phyloP scores from a whole-genome alignment of 345 rosid genomes.

The Arabis alpina region DNA sequence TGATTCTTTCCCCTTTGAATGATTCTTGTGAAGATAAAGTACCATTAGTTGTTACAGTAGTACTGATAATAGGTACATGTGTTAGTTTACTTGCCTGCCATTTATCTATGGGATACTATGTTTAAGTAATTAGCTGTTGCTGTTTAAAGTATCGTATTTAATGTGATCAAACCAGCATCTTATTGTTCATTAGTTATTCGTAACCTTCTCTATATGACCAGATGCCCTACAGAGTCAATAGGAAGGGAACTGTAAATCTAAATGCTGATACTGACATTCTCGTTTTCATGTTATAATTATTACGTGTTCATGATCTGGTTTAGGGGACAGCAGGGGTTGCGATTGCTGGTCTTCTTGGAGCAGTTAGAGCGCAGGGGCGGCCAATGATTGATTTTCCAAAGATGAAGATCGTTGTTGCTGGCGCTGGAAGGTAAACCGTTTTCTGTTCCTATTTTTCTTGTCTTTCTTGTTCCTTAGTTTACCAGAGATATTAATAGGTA shows the following conservation, averaged over 20 bases:
- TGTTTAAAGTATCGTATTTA: conserved; percentile 12
- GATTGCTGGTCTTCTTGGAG: conserved; percentile 97
- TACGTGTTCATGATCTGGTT: conserved; percentile 25
- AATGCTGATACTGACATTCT: conserved; percentile 12
- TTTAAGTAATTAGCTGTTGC: conserved; percentile 9
- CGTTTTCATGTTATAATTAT: background rate
- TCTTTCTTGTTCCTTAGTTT: conserved; percentile 9
- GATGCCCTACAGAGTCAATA: conserved; percentile 5
- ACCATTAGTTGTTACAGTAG: background rate
- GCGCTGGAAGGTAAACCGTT: conserved; percentile 85
- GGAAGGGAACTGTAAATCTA: conserved; percentile 7
- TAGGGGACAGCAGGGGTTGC: conserved; percentile 99
- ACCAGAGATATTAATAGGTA: background rate
- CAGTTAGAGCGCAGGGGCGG: conserved; percentile 97
- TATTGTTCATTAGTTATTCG: conserved; percentile 15
- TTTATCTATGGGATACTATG: background rate
- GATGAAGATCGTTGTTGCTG: conserved; percentile 96
- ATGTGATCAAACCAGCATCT: conserved; percentile 20
- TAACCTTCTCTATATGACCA: conserved; percentile 5
- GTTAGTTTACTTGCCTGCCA: conserved; percentile 13
- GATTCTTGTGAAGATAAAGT: conserved; percentile 17
- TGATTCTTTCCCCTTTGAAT: conserved; percentile 26
- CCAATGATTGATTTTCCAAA: conserved; percentile 98
- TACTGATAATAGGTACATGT: conserved; percentile 6
- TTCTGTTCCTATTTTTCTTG: background rate